These are phyloP conservation scores for Exophiala aquamarina DNA, from an alignment of 2,329 filamentous ascomycete species.

Conservation along the genomic window DNA sequence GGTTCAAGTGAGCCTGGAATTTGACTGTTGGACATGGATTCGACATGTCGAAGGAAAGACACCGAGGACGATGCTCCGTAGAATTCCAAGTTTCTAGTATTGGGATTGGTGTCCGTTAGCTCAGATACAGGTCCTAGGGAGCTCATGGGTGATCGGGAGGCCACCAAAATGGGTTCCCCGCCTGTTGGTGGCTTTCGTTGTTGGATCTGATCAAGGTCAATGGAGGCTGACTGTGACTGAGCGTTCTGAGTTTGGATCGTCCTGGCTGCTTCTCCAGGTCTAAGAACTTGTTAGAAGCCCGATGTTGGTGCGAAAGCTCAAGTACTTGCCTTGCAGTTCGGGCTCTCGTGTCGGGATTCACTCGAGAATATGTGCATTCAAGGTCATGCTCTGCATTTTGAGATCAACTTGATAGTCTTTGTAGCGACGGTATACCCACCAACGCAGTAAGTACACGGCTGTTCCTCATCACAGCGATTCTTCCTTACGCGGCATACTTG, in stretches of 20 bases:
- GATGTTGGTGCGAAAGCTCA: background rate
- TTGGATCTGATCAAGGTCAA: background rate
- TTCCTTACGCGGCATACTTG: constrained; percentile 49
- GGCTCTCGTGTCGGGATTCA: constrained; percentile 20
- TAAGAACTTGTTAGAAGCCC: no score
- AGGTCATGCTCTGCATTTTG: constrained; percentile 34
- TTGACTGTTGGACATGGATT: constrained; percentile 37
- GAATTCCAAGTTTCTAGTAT: constrained; percentile 49
- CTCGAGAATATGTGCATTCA: constrained; percentile 37
- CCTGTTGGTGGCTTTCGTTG: background rate
- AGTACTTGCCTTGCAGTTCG: background rate
- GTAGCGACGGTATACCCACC: constrained; percentile 33
- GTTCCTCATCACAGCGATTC: constrained; percentile 50
- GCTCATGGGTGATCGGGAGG: background rate
- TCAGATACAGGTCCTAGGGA: constrained; percentile 34
- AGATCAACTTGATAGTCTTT: background rate
- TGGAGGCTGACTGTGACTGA: background rate
- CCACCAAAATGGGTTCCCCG: background rate
- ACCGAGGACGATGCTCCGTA: constrained; percentile 50
- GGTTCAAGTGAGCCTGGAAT: constrained; percentile 10
- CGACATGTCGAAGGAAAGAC: constrained; percentile 38
- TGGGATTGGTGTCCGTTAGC: constrained; percentile 45
- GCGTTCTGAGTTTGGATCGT: background rate
- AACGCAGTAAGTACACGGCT: constrained; percentile 46
- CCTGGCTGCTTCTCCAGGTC: no score